phyloP scores from a whole-genome alignment of 2,329 filamentous ascomycete genomes.

The Hymenoscyphus fructigenus region DNA sequence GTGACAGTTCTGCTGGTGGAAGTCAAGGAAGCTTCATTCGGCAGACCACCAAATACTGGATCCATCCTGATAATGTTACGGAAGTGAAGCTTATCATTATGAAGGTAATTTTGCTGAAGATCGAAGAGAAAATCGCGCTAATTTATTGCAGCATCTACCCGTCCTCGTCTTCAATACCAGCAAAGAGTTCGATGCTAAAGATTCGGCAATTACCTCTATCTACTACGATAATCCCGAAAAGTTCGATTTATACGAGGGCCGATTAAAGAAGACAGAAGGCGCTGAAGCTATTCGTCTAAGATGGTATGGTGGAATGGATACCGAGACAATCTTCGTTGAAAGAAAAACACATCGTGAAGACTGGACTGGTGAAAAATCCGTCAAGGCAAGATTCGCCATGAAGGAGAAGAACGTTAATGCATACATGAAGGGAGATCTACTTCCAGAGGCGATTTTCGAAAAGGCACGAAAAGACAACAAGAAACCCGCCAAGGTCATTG shows the following conservation, averaged over 20 bases:
- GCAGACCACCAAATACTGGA: constrained; percentile 99
- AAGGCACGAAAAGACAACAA: constrained; percentile 95
- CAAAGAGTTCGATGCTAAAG: constrained; percentile 90
- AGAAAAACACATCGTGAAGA: constrained; percentile 98
- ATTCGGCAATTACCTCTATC: constrained; percentile 95
- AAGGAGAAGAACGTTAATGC: constrained; percentile 98
- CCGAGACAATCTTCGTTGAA: constrained; percentile 93
- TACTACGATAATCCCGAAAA: constrained; percentile 95
- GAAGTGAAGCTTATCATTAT: constrained; percentile 97
- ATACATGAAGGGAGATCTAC: constrained; percentile 80
- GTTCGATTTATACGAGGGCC: constrained; percentile 92
- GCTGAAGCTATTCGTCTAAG: constrained; percentile 93
- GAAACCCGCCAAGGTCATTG: constrained; percentile 88
- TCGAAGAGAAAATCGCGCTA: constrained; percentile 15
- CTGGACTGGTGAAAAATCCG: constrained; percentile 98
- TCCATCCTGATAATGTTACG: constrained; percentile 96
- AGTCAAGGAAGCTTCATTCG: constrained; percentile 93
- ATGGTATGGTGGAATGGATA: constrained; percentile 98
- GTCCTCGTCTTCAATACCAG: constrained; percentile 96
- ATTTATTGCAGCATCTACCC: constrained; percentile 68
- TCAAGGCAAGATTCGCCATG: constrained; percentile 91
- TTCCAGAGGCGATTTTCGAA: constrained; percentile 87
- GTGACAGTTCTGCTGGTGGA: constrained; percentile 87
- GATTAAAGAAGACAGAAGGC: constrained; percentile 95
- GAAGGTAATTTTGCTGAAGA: constrained; percentile 53